Evolutionary conservation across 2,329 filamentous ascomycete species (phyloP), one percentile per base, ranked within the genome.

Genomic region (Penicillium sp.): DNA sequence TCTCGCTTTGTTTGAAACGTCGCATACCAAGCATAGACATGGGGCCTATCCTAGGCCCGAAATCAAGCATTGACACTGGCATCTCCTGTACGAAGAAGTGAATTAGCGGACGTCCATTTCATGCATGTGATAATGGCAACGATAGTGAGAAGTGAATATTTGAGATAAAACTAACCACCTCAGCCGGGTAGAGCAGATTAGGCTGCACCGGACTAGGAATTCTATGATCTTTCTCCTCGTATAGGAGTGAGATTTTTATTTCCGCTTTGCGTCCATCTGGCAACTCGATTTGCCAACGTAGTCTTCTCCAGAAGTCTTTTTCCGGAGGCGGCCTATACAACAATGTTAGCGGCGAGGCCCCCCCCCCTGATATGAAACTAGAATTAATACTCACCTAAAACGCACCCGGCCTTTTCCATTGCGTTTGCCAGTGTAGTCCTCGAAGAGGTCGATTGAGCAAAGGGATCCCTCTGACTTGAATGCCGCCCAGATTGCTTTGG

Each of bases 1-100:
- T 42, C 3, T 42, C 49, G 5, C 58, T 61, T 3, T 68, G 54
- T 14, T 63, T 60, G 6, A 78, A 64, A 1, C 75, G 79, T 52
- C 80, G 80, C 78, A 89, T 82, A 8, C 77, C 70, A 66, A 86
- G 81, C 78, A 91, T 84, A 0, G 76, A 74, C 2, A 71, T 74
- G 4, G 81, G 78, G 1, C 78, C 71, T 1, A 79, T 63, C 71
- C 84, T 78, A 42, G 84, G 75, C 0, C 89, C 88, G 62, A 91
- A 87, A 18, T 84, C 79, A 1, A 91, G 64, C 0, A 72, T 74
- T 1, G 67, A 63, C 2, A 81, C 74, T 1, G 68, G 64, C 1
- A 85, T 60, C 16, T 66, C 74, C 68, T 81, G 70, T 20, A 53
- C 1, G 45, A 16, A 6, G 35, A 24, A 11, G 7, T 2, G 28